Base-by-base conservation (phyloP, 495 filamentous ascomycete species). In the Penicillium chermesinum region DNA sequence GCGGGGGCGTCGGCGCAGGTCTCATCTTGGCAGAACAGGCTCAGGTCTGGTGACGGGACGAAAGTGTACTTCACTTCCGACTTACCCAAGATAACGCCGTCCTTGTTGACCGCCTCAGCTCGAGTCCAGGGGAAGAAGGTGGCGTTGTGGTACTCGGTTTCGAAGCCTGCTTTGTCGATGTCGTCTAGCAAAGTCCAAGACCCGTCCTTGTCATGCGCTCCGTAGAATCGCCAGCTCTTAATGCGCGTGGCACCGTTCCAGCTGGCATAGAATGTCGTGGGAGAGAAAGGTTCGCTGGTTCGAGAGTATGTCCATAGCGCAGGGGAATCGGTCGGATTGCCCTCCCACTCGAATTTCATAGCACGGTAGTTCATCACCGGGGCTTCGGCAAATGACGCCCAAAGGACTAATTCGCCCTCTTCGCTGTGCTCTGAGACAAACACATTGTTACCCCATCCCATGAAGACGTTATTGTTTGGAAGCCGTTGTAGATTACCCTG, bases 401-500 rank as follows among this genome's bases (percentile, higher is more conserved):
- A 73, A 49, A 80, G 71, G 0, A 83, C 55, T 2, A 76, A 55
- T 18, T 75, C 74, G 3, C 82, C 82, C n/a, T 76, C 62, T 3
- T 67, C 62, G 10, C 71, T 69, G 49, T 80, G 79, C 54, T 85
- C 81, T 0, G 78, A 83, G 22, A 83, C 63, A 35, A 73, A 78
- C 1, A 76, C 66, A 37, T 76, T 72, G 46, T 77, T 79, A 2
- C 82, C 81, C 80, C 79, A 84, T 51, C 80, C 79, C 13, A 82
- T 75, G 18, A 83, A 71, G 5, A 73, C 68, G 45, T 82, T 79
- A 15, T 71, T 69, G 49, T 76, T 75, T 0, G 76, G 70, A 5
- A 84, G 66, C 1, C 77, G 55, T 53, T 85, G 83, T 20, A 78
- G 65, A 45, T 79, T 82, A 12, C 82, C 82, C 53, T 84, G 82